Base-by-base conservation (phyloP, 805 yeast genomes). In the Sungouiella thailandica region DNA sequence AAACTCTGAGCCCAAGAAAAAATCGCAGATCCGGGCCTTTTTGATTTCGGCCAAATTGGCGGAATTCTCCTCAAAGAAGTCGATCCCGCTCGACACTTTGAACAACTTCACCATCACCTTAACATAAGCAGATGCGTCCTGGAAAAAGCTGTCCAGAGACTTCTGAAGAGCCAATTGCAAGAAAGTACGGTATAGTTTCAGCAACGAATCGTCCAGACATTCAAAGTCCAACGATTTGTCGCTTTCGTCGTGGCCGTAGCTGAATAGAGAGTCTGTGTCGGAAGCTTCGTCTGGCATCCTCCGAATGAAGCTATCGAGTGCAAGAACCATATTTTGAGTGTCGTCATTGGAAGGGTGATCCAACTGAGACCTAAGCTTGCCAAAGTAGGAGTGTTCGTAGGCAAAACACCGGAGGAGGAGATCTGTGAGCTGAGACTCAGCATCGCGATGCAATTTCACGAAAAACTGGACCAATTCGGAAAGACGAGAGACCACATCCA, bases 121-220 rank as follows among this genome's bases (percentile, higher is more conserved):
- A 14, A 46, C 39, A 34, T 53, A 52, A 8, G 47, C 42, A 9
- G 25, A 28, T 14, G 35, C 36, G 14, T 46, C 54, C 22, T 34
- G 35, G 17, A n/a, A 11, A 7, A 38, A 26, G 7, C 29, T 13
- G 9, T 34, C 36, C 9, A 34, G 27, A 4, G 31, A 19, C 25
- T 49, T 53, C 25, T 40, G 38, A 19, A 47, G 39, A 15, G 53
- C 41, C 2, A 58, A 37, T 28, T 50, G 54, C 14, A 56, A 42
- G 25, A 57, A 53, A 5, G 43, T 31, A 5, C 39, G 40, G 35
- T 58, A 58, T 2, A 57, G 34, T 23, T 41, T 35, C 14, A 36
- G 33, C 32, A 59, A 49, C 17, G 35, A 36, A 5, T 39, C 34
- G 27, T 52, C 53, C 17, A 47, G 46, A 26, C 44, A 29, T 11